Evolutionary conservation across 352 stramenopile species (phyloP), one percentile per base, ranked within the genome.

Genomic region (Globisporangium radiosum): DNA sequence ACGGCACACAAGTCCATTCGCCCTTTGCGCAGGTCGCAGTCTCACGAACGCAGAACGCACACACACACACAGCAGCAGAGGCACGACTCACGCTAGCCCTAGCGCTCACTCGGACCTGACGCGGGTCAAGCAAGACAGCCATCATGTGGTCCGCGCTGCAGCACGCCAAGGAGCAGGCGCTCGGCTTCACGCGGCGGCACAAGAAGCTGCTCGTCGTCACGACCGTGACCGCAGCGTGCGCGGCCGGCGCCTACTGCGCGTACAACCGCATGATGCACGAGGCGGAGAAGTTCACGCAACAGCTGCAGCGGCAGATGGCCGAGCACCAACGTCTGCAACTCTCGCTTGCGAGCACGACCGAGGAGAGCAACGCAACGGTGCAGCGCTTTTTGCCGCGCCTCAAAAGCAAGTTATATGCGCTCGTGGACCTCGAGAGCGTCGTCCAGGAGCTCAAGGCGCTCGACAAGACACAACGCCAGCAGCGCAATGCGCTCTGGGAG

Each of bases 321-420:
- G 72, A 90, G 65, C 83, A 90, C 60, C 80, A 92, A 66, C 81
- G 76, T 7, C 74, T 92, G 51, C 81, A 90, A 57, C 59, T 88
- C 25, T 76, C 81, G 54, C 65, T 92, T 57, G 71, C 75, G 45
- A 83, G 68, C 52, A 88, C 83, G n/a, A 82, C 77, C 39, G 80
- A 90, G 53, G 81, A 92, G 62, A 91, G 81, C 62, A 78, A 72
- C 53, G 78, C 81, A 13, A 86, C 81, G 55, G 76, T 92, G 61
- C 78, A 78, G 57, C 83, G 81, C 47, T 92, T 92, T 61, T 62
- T 92, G 39, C 83, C 81, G 17, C 69, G 70, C 15, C 70, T 92
- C 13, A 83, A 85, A 59, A 75, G 73, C 52, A 74, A 74, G 37
- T 57, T 92, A 19, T 87, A 83, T 53, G 59, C 70, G 56, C 72